Base-by-base conservation (phyloP, 2,329 filamentous ascomycete genomes). In the Colletotrichum chrysophilum region DNA sequence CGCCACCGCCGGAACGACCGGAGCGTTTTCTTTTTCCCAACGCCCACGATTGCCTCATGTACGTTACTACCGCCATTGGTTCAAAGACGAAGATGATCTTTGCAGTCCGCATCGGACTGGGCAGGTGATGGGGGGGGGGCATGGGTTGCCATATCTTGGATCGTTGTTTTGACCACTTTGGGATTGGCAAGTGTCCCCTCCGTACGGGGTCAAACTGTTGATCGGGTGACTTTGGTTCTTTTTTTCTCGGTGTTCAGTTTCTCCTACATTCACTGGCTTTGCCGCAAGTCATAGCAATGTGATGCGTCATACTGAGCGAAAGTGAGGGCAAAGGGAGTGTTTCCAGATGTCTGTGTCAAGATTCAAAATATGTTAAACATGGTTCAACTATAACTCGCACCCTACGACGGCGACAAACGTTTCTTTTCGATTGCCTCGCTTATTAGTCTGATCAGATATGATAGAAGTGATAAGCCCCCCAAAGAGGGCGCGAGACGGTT, bases 371-470 rank as follows among this genome's bases (percentile, higher is more conserved):
- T 48, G 24, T 58, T 16, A 58, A 26, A 58, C 55, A 48, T 18
- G 9, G 43, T n/a, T 48, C 18, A 12, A 48, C 43, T 48, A n/a
- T 21, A 12, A 21, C 18, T 48, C 43, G 10, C 43, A n/a, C 43
- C 12, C 9, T n/a, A 12, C 5, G 43, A 48, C 18, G 32, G 48
- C 56, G 48, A 28, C 43, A 58, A 12, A 28, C 24, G 30, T 65
- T 65, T 52, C 71, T 70, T 74, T 65, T 65, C 14, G 28, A 36
- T 16, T 18, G 18, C 21, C 36, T 48, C 62, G 36, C 36, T 24
- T 28, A 24, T 28, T 24, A 34, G 21, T 70, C 70, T 65, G 32
- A 28, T 74, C 66, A 74, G 70, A 65, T 74, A 10, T 74, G 71
- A 74, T 71, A 48, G 58, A 65, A 52, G 34, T n/a, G 58, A 12